Percentiles rank a stretch among this genome's conserved stretches.
These are phyloP conservation scores for Dipodascopsis uninucleata DNA, from an alignment of 805 yeast species.

Conservation along the genomic window DNA sequence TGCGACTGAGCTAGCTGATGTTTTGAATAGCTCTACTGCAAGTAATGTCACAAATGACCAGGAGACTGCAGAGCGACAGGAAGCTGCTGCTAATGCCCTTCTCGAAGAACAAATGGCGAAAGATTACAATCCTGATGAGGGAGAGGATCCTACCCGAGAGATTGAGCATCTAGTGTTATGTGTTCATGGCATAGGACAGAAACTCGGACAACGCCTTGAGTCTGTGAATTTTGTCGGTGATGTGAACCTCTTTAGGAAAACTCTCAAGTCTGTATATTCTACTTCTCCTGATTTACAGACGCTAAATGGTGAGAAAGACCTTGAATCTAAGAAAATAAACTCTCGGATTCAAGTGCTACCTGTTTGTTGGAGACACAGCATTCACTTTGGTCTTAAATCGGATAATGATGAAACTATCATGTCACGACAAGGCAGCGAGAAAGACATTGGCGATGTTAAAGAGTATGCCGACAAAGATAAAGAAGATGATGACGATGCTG, in stretches of 20 bases:
- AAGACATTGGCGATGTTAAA: slow-evolving; percentile 22
- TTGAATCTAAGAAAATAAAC: slow-evolving; percentile 15
- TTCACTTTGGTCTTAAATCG: slow-evolving; percentile 30
- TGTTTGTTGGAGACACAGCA: slow-evolving; percentile 80
- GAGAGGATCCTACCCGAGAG: slow-evolving; percentile 34
- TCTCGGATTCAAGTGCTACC: slow-evolving; percentile 79
- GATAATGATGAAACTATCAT: slow-evolving; percentile 7
- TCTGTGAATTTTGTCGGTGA: slow-evolving; percentile 78
- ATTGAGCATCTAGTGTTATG: slow-evolving; percentile 73
- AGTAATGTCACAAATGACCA: slow-evolving; percentile 1
- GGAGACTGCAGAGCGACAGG: slow-evolving; percentile 9
- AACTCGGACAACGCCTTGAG: slow-evolving; percentile 71
- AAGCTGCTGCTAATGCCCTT: slow-evolving; percentile 13
- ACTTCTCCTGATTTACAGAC: slow-evolving; percentile 25
- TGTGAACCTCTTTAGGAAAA: slow-evolving; percentile 28
- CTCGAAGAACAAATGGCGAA: slow-evolving; percentile 31
- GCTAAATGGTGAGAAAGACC: slow-evolving; percentile 19
- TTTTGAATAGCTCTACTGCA: no score
- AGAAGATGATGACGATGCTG: slow-evolving; percentile 30
- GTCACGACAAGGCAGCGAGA: slow-evolving; percentile 12
- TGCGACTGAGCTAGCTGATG: slow-evolving; percentile 11
- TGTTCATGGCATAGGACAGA: slow-evolving; percentile 93
- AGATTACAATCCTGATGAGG: slow-evolving; percentile 28
- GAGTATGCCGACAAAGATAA: slow-evolving; percentile 43
- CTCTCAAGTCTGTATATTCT: slow-evolving; percentile 26